Evolutionary conservation across 768 basidiomycete genomes (phyloP), one percentile per base, ranked within the genome.

Genomic region (Amylocystis lapponica): DNA sequence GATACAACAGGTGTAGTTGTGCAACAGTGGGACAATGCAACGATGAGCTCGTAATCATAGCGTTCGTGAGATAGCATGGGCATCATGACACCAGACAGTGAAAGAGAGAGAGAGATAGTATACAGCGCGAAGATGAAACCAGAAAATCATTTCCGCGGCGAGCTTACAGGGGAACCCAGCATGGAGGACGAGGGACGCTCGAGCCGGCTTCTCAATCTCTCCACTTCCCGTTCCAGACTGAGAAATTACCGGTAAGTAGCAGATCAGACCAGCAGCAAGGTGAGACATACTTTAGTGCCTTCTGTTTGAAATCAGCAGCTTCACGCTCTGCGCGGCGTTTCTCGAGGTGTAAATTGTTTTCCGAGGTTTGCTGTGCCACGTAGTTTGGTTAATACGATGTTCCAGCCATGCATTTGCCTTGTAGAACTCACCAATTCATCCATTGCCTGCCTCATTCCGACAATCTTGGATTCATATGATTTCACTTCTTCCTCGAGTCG

Each of bases 291-390:
- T 72, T 77, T 13, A 87, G 67, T 31, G 79, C 71, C 47, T 76
- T 76, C 60, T 86, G 83, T 60, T 78, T 84, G 54, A 76, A 78
- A 50, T 90, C 86, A 5, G 66, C 76, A 23, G 81, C 83, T 52
- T 90, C 86, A 29, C 84, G 73, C 53, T 88, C 87, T 27, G 82
- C 83, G 32, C 84, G 74, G 25, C 86, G 79, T 61, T 87, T 87
- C 19, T 74, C 76, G 10, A 83, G 70, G 51, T 82, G 78, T 3
- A 88, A 66, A n/a, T 74, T 68, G 48, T 67, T 78, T 62, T 82
- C 84, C 32, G 72, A 71, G 16, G 79, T 81, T 80, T 85, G 83
- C 86, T 87, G 46, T 14, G 49, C 17, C 26, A 23, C 27, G 20
- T 33, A 19, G n/a, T n/a, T 33, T 19, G 19, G 32, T n/a, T 6